Base-by-base conservation (phyloP, 331 rosid species). In the Ulmus americana region DNA sequence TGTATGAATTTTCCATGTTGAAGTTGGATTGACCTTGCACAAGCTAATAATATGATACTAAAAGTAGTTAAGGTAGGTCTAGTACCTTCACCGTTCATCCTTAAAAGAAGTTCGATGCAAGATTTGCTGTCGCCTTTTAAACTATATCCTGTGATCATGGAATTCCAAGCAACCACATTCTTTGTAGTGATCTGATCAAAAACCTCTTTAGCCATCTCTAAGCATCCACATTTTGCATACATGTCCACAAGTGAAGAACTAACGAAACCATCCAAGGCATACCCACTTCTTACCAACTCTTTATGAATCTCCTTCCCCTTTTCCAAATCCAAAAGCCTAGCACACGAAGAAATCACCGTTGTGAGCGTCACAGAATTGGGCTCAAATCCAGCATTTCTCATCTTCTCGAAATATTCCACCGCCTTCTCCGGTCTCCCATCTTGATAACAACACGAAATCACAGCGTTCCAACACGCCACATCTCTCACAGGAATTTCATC, bases 211-310 rank as follows among this genome's bases (percentile, higher is more conserved):
- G 97, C 92, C 82, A 74, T 65, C 59, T 85, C 82, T 61, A 90
- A 63, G 59, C 73, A 79, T 38, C 92, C 87, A 22, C 97, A 90
- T 81, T 80, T 87, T 71, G 90, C 97, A 70, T 90, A 90, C 95
- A 86, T 83, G 68, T 87, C 95, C 68, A 90, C 92, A 48, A 90
- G 88, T 53, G 90, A 82, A 73, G 91, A 81, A 73, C 75, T 57
- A 67, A 80, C 66, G 65, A 81, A 85, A 71, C 70, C 69, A 73
- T 81, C 86, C 63, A 74, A n/a, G 50, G 49, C 22, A 67, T 76
- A 41, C 43, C 79, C 74, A 39, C 68, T 68, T 52, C 55, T 38
- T 38, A 76, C 45, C 70, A 85, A 80, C 69, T 83, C 88, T 72
- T 47, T 69, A 61, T 90, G 97, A 68, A 87, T 85, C 63, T 74